phyloP scores from a whole-genome alignment of 2,329 filamentous ascomycete species.

The Colletotrichum falcatum region DNA sequence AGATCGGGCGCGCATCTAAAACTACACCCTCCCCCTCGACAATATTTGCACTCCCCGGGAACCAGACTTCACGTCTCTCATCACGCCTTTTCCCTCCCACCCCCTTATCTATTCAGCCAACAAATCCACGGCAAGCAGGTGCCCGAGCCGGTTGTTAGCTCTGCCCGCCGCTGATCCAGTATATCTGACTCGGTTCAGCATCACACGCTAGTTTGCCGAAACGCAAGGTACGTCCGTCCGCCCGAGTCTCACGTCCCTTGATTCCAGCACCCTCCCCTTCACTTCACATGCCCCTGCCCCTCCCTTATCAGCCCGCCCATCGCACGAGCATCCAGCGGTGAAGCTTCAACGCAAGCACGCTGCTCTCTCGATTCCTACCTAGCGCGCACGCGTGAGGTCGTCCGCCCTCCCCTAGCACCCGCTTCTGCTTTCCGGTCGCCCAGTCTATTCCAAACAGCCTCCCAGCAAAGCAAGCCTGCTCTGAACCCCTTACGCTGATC shows the following conservation, averaged over 20 bases:
- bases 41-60: constrained; percentile 37
- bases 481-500: constrained; percentile 17
- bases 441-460: constrained; percentile 8
- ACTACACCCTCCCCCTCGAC: constrained; percentile 27
- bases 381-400: constrained; percentile 15
- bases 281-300: constrained; percentile 25
- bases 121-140: constrained; percentile 31
- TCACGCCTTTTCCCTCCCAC: constrained; percentile 4
- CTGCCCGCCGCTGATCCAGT: constrained; percentile 36
- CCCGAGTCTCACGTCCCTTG: constrained; percentile 29
- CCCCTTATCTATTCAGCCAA: constrained; percentile 17
- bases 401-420: constrained; percentile 9
- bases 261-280: constrained; percentile 4
- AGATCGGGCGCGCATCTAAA: constrained; percentile 6
- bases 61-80: constrained; percentile 29
- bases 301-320: constrained; percentile 39
- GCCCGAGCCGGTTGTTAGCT: constrained; percentile 39
- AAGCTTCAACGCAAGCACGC: constrained; percentile 34
- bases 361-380: constrained; percentile 36
- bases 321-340: constrained; percentile 41
- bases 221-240: constrained; percentile 41
- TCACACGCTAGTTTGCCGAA: constrained; percentile 32
- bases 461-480: constrained; percentile 26
- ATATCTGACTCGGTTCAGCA: constrained; percentile 41
- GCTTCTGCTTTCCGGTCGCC: constrained; percentile 20